Percentiles rank a stretch among this genome's conserved stretches.
Conservation (phyloP, 176 grass and related monocot species). For the Avena eriantha region DNA sequence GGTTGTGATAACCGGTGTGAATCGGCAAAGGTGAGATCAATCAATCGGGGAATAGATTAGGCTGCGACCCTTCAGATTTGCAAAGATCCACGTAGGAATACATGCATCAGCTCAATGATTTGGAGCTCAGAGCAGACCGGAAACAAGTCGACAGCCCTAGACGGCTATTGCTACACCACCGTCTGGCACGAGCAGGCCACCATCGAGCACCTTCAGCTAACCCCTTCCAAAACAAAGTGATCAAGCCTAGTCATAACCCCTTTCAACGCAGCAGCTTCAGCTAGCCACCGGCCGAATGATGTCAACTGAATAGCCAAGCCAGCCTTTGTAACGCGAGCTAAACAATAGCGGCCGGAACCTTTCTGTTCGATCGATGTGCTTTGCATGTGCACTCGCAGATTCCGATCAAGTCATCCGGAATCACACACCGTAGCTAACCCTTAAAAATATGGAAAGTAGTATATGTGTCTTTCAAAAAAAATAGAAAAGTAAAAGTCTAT, state of each 20-base stretch:
- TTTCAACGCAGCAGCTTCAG: not conserved
- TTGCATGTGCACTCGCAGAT: constrained; percentile 44
- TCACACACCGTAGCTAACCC: not conserved
- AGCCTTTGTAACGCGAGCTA: not conserved
- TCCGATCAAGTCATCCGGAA: not conserved
- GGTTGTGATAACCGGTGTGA: not conserved
- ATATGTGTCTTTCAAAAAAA: too few relatives aligned
- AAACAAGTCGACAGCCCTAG: constrained; percentile 42
- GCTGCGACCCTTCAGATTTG: constrained; percentile 14
- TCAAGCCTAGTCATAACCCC: not conserved
- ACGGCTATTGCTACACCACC: constrained; percentile 37
- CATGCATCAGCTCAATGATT: not conserved
- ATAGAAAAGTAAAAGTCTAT: too few relatives aligned
- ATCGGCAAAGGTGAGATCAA: not conserved
- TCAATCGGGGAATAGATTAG: not conserved
- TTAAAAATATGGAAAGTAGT: too few relatives aligned
- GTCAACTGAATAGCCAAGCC: constrained; percentile 40
- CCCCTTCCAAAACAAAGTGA: not conserved
- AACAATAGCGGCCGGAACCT: constrained; percentile 14
- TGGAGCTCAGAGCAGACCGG: not conserved
- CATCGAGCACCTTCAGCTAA: not conserved
- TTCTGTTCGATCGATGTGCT: constrained; percentile 25
- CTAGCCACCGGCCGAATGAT: constrained; percentile 10
- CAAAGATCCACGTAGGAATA: constrained; percentile 8
- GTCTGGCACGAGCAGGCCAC: constrained; percentile 32